phyloP scores from a whole-genome alignment of 1,284 basidiomycete genomes.

The Mycosarcoma mackinlayi region DNA sequence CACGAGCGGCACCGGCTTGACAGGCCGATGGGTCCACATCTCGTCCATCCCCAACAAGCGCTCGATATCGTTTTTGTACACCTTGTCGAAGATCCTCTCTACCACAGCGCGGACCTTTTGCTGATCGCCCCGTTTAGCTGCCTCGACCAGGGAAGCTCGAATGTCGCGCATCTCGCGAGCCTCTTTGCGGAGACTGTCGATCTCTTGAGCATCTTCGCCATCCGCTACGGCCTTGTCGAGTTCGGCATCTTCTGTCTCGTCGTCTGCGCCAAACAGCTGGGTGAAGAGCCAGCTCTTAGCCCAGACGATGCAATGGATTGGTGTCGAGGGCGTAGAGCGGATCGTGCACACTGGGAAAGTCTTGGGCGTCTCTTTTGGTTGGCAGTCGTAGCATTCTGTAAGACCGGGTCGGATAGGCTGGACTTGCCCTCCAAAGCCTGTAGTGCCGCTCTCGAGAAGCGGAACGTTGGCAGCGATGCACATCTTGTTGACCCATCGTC shows the following conservation, averaged over 20 bases:
- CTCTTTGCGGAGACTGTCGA: conserved; percentile 87
- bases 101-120: conserved; percentile 73
- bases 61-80: conserved; percentile 87
- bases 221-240: conserved; percentile 86
- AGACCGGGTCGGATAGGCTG: conserved; percentile 38
- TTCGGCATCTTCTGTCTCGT: conserved; percentile 72
- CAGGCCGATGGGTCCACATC: conserved; percentile 88
- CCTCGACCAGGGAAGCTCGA: conserved; percentile 71
- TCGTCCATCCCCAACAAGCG: conserved; percentile 94
- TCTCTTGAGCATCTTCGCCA: conserved; percentile 90
- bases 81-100: conserved; percentile 84
- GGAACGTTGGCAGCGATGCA: conserved; percentile 91
- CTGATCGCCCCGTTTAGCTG: conserved; percentile 19
- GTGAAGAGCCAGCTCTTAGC: conserved; percentile 95
- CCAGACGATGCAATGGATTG: conserved; percentile 99
- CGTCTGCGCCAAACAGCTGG: conserved; percentile 47
- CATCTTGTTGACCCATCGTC: conserved; percentile 82
- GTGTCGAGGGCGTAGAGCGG: conserved; percentile 93
- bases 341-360: conserved; percentile 98
- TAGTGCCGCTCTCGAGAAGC: conserved; percentile 94
- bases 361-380: conserved; percentile 83
- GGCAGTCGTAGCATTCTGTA: conserved; percentile 67
- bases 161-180: conserved; percentile 86
- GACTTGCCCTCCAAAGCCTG: conserved; percentile 85
- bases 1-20: conserved; percentile 84